These are phyloP conservation scores for Tephrocybe sp. DNA, from an alignment of 768 basidiomycete genomes.

Conservation along the genomic window DNA sequence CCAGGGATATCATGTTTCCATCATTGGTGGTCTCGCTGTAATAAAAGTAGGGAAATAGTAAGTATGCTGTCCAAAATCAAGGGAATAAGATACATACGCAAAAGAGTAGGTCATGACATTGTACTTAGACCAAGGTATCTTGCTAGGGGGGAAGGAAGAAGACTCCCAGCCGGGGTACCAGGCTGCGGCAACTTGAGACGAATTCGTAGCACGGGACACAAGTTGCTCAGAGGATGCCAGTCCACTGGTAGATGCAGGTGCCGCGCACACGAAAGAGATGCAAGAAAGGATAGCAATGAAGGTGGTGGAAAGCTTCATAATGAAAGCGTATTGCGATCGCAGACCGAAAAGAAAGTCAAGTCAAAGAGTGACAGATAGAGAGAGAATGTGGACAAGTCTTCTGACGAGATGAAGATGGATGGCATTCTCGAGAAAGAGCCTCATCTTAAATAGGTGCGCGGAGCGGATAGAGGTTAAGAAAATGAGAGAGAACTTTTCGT, in stretches of 20 bases:
- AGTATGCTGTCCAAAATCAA: neutral
- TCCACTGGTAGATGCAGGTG: conserved; percentile 24
- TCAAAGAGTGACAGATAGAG: too few species aligned
- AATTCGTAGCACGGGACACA: neutral
- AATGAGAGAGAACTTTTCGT: too few species aligned
- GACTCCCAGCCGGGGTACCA: conserved; percentile 58
- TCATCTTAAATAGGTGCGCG: too few species aligned
- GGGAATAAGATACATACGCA: conserved; percentile 31
- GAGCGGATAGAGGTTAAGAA: too few species aligned
- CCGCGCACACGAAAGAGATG: conserved; percentile 23
- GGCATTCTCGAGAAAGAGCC: too few species aligned
- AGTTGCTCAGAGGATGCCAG: conserved; percentile 24
- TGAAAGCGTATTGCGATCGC: too few species aligned
- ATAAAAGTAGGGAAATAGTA: neutral
- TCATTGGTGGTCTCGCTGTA: conserved; percentile 35
- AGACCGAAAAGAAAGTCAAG: too few species aligned
- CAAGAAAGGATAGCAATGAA: conserved; percentile 19
- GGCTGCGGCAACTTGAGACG: conserved; percentile 38
- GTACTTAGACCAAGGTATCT: conserved; percentile 56
- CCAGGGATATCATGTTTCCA: conserved; percentile 24
- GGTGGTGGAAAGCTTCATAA: neutral
- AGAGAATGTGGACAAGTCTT: too few species aligned
- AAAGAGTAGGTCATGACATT: conserved; percentile 46
- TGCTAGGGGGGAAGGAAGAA: conserved; percentile 33
- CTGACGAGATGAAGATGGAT: too few species aligned